phyloP scores from a whole-genome alignment of 495 filamentous ascomycete species.

The Penicillium salamii region DNA sequence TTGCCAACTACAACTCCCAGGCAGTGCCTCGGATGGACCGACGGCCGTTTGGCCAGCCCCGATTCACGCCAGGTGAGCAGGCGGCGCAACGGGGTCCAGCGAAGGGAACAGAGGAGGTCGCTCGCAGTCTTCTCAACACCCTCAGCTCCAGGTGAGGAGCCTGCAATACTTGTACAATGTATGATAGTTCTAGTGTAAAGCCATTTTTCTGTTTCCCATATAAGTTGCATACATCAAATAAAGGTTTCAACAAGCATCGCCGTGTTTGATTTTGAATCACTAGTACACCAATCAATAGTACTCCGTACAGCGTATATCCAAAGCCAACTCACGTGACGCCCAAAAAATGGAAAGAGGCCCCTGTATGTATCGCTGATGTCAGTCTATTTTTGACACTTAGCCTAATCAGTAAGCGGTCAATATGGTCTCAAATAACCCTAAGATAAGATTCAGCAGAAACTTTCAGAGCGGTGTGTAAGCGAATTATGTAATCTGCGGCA shows the following conservation, averaged over 20 bases:
- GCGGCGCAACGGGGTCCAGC: conserved; percentile 3
- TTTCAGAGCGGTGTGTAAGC: conserved; percentile 37
- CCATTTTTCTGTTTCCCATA: conserved; percentile 28
- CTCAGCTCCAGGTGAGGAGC: conserved; percentile 10
- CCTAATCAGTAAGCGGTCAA: too few relatives aligned
- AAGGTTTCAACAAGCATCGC: conserved; percentile 1
- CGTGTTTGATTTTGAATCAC: too few relatives aligned
- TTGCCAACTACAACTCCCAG: conserved; percentile 22
- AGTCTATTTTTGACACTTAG: too few relatives aligned
- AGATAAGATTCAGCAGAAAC: too few relatives aligned
- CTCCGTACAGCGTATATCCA: too few relatives aligned
- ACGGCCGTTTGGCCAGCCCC: conserved; percentile 12
- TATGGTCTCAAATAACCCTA: too few relatives aligned
- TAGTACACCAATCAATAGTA: too few relatives aligned
- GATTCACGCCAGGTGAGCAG: conserved; percentile 6
- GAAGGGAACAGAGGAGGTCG: conserved; percentile 31
- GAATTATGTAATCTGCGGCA: conserved; percentile 20
- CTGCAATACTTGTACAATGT: conserved; percentile 34
- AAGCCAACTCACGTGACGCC: too few relatives aligned
- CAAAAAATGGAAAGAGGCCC: too few relatives aligned
- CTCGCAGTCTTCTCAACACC: conserved; percentile 32
- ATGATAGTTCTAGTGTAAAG: conserved; percentile 35
- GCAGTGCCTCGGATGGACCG: conserved; percentile 35
- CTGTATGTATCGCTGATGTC: too few relatives aligned
- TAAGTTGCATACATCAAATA: conserved; percentile 26